These are phyloP conservation scores for Fusarium abutilonis DNA, from an alignment of 2,329 filamentous ascomycete species.

Conservation along the genomic window DNA sequence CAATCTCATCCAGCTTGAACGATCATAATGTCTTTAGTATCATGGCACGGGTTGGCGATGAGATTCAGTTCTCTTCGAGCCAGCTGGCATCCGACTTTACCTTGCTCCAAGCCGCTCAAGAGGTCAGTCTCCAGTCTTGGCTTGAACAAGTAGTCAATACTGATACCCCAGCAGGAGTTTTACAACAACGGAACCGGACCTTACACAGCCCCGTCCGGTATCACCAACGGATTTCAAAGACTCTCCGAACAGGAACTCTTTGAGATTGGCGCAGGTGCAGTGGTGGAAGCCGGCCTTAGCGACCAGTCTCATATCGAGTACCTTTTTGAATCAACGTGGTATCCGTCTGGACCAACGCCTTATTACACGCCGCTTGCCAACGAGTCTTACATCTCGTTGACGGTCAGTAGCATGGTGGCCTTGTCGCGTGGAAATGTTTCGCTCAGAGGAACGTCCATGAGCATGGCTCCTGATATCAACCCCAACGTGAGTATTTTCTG, in stretches of 20 bases:
- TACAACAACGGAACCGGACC: conserved; percentile 10
- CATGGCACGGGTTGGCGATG: conserved; percentile 5
- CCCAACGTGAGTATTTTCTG: conserved; percentile 5
- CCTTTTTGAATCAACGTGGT: conserved; percentile 22
- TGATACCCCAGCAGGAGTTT: neutral
- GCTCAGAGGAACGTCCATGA: conserved; percentile 6
- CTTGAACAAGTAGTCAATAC: neutral
- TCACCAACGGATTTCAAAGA: conserved; percentile 14
- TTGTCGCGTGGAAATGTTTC: conserved; percentile 10
- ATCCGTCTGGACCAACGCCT: conserved; percentile 8
- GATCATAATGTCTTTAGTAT: conserved; percentile 17
- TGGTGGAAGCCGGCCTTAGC: conserved; percentile 10
- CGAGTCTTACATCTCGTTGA: conserved; percentile 14
- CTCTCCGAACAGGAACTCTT: conserved; percentile 5
- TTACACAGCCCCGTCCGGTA: conserved; percentile 2
- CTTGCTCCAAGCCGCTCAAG: conserved; percentile 5
- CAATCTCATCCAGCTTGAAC: neutral
- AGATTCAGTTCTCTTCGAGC: conserved; percentile 1
- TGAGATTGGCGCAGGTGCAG: conserved; percentile 4
- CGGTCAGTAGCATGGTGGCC: conserved; percentile 16
- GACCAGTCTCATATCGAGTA: conserved; percentile 20
- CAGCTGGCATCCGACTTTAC: conserved; percentile 2
- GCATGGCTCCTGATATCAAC: conserved; percentile 13
- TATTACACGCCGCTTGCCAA: conserved; percentile 6
- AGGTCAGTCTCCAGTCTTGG: neutral